Evolutionary conservation across 768 basidiomycete species (phyloP).

Genomic region (Cystoderma amianthinum): DNA sequence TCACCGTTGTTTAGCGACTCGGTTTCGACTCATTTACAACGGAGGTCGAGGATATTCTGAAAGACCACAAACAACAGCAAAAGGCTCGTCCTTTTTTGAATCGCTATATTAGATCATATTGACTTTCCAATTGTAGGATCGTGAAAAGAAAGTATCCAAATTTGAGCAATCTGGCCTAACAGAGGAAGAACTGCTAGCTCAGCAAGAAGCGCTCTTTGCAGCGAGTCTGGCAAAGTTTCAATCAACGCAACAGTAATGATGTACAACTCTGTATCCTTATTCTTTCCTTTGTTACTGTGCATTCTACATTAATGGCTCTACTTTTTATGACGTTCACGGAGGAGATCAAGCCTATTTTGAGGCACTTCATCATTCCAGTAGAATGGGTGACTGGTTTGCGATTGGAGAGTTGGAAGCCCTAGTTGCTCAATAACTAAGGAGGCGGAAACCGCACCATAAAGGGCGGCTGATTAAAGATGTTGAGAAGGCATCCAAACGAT

Average conservation of each 20-base stretch:
- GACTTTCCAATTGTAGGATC: slow-evolving; percentile 52
- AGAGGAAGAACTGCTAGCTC: slow-evolving; percentile 80
- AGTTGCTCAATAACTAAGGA: slow-evolving; percentile 80
- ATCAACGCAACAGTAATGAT: slow-evolving; percentile 44
- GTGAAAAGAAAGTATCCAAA: slow-evolving; percentile 90
- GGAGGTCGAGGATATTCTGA: slow-evolving; percentile 88
- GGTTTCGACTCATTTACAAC: slow-evolving; percentile 89
- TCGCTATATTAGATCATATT: no score
- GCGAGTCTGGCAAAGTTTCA: slow-evolving; percentile 78
- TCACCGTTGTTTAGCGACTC: slow-evolving; percentile 50
- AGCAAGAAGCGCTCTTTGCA: slow-evolving; percentile 93
- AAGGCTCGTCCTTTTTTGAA: slow-evolving; percentile 66
- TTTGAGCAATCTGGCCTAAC: slow-evolving; percentile 84
- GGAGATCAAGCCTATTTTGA: slow-evolving; percentile 42
- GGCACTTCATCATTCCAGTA: slow-evolving; percentile 74
- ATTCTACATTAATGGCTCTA: slow-evolving; percentile 26
- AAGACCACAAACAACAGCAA: slow-evolving; percentile 93
- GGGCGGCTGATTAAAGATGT: slow-evolving; percentile 36
- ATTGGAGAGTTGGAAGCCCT: slow-evolving; percentile 54
- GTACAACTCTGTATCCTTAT: slow-evolving; percentile 15
- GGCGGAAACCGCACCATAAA: slow-evolving; percentile 77
- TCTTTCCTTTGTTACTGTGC: slow-evolving; percentile 23
- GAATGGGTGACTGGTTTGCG: slow-evolving; percentile 20
- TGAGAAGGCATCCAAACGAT: slow-evolving; percentile 4
- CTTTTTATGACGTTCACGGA: slow-evolving; percentile 34